Evolutionary conservation across 2,329 filamentous ascomycete species (phyloP), one percentile per base, ranked within the genome.

Genomic region (Trichoderma polysporum): DNA sequence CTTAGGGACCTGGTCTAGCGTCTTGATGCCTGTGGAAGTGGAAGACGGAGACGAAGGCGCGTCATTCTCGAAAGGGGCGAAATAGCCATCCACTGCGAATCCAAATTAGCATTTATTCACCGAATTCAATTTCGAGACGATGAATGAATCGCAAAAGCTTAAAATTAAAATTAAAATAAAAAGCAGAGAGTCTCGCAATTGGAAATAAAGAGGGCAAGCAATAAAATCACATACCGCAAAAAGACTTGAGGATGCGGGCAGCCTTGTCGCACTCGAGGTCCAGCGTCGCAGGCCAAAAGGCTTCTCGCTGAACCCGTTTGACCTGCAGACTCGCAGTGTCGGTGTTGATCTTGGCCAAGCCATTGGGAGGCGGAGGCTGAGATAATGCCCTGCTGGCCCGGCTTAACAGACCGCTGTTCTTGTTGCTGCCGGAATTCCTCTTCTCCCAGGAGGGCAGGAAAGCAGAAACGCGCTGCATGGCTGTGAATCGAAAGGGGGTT

Each of bases 221-320:
- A n/a, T n/a, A 19, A 25, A 29, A 15, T 6, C 54, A 54, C 76
- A 64, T 84, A 92, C 90, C 92, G 83, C 93, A 97, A 79, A 97
- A 97, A 35, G 91, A 94, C 76, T 93, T 91, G 60, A 97, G 79
- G 69, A 97, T 97, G 66, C 93, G 86, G 68, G 93, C 93, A 54
- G 93, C 92, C 81, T 97, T 97, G 79, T 97, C 92, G 78, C 91
- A 91, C 82, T 97, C 94, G 72, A 91, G 90, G 76, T 97, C 94
- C 60, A 97, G 83, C 1, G 90, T 91, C 35, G 91, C 90, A 3
- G 93, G 93, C 91, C 91, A 95, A 74, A 94, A 94, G 27, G 91
- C 89, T 76, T 96, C 92, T 33, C 77, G 74, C 54, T 79, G 76
- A 31, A 79, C 73, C 29, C 74, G 74, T 68, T 66, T 71, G 61